Evolutionary conservation across 192 early-diverging fungal genomes (phyloP).

Genomic region (Coemansia guatemalensis): DNA sequence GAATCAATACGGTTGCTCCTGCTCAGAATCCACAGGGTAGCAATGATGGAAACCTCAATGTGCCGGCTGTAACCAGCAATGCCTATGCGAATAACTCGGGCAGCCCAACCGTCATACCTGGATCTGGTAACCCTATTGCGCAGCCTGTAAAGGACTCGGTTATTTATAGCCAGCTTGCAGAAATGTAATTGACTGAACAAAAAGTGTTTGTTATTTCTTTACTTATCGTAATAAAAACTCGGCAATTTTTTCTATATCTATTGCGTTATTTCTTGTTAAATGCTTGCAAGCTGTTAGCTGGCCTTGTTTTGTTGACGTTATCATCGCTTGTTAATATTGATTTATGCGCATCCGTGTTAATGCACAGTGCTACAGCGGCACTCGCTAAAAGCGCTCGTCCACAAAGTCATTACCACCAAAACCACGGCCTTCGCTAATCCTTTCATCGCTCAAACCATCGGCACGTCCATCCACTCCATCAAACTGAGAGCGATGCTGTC

Average conservation of each 20-base stretch:
- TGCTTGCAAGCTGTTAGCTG: no score
- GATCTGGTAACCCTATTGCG: conserved; percentile 18
- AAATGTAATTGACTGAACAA: conserved; percentile 18
- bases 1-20: conserved; percentile 20
- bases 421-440: no score
- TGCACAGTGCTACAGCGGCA: no score
- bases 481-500: no score
- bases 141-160: conserved; percentile 37
- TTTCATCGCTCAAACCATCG: no score
- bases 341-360: no score
- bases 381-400: no score
- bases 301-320: no score
- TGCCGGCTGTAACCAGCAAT: not conserved
- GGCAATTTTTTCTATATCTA: conserved; percentile 1
- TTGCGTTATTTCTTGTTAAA: not conserved
- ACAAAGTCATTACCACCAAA: no score
- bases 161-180: conserved; percentile 22
- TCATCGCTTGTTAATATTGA: no score
- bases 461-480: no score
- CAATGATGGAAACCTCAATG: not conserved
- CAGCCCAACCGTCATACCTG: not conserved
- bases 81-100: not conserved
- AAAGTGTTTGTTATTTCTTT: not conserved
- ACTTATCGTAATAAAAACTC: conserved; percentile 4
- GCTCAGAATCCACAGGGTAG: not conserved